Conservation (phyloP, 495 filamentous ascomycete genomes). For the Talaromyces stipitatus region DNA sequence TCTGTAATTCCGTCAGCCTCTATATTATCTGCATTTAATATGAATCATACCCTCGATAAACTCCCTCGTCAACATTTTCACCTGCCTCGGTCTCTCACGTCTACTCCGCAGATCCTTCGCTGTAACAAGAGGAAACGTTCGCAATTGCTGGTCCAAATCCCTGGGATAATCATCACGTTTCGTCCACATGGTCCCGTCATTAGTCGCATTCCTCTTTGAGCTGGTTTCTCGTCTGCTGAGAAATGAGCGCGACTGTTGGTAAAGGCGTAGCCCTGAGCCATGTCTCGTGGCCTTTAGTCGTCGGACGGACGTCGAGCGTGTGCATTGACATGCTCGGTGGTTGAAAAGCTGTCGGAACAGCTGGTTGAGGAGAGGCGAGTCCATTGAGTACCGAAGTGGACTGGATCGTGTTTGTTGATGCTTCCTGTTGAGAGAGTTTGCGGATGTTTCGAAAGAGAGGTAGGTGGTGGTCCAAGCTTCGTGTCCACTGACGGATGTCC, state of each 20-base stretch:
- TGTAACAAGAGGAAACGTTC: constrained; percentile 74
- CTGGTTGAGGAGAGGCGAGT: constrained; percentile 68
- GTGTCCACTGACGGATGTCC: background rate
- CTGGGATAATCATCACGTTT: constrained; percentile 65
- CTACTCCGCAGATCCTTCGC: constrained; percentile 63
- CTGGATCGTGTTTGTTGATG: background rate
- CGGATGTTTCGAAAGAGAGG: constrained; percentile 11
- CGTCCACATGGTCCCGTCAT: constrained; percentile 56
- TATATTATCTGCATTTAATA: constrained; percentile 2
- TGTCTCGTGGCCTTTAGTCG: background rate
- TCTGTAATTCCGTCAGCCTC: constrained; percentile 41
- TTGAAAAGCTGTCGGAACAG: constrained; percentile 79
- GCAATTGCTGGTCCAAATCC: constrained; percentile 73
- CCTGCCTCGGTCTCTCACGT: constrained; percentile 70
- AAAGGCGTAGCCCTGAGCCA: background rate
- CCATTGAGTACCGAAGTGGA: constrained; percentile 50
- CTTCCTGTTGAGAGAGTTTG: background rate
- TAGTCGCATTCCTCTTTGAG: constrained; percentile 22
- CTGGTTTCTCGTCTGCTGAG: constrained; percentile 25
- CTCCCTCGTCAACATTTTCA: constrained; percentile 95
- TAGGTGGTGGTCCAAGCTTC: constrained; percentile 26
- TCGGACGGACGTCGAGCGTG: constrained; percentile 11
- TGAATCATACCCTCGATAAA: constrained; percentile 77
- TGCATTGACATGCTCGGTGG: constrained; percentile 55
- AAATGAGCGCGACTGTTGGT: constrained; percentile 34